Percentiles rank a stretch among this genome's conserved stretches.
These are phyloP conservation scores for Neonectria sp. DNA, from an alignment of 2,329 filamentous ascomycete species.

Conservation along the genomic window DNA sequence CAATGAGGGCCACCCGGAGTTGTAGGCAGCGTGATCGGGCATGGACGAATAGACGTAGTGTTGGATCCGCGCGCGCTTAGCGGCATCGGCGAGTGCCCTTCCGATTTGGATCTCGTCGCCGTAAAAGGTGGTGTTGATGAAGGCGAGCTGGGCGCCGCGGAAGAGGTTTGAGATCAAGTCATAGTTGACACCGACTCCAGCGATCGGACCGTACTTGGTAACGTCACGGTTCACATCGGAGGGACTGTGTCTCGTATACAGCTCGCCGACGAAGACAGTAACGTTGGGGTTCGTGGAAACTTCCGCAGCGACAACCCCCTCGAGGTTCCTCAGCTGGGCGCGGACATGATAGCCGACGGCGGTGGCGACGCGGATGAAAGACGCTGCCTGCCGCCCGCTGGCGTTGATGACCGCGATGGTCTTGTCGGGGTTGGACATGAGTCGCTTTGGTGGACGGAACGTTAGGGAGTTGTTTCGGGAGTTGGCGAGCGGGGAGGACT, in stretches of 20 bases:
- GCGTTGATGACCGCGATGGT: slow-evolving; percentile 96
- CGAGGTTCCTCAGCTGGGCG: slow-evolving; percentile 89
- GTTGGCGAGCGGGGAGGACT: slow-evolving; percentile 67
- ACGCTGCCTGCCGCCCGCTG: slow-evolving; percentile 95
- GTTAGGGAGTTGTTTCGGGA: slow-evolving; percentile 73
- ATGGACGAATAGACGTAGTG: slow-evolving; percentile 98
- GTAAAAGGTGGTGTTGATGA: slow-evolving; percentile 98
- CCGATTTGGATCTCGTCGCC: slow-evolving; percentile 95
- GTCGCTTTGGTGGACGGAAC: slow-evolving; percentile 72
- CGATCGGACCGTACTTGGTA: slow-evolving; percentile 76
- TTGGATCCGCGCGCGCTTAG: slow-evolving; percentile 85
- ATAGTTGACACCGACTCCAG: slow-evolving; percentile 78
- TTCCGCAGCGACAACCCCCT: slow-evolving; percentile 90
- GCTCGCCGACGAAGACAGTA: slow-evolving; percentile 74
- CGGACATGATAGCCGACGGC: slow-evolving; percentile 95
- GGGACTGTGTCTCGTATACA: slow-evolving; percentile 70
- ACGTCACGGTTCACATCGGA: slow-evolving; percentile 72
- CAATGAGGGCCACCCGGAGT: slow-evolving; percentile 82
- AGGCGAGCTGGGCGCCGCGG: slow-evolving; percentile 87
- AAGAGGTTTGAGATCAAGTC: slow-evolving; percentile 84
- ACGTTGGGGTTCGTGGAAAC: slow-evolving; percentile 86
- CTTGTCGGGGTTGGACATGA: slow-evolving; percentile 75
- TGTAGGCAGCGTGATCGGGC: slow-evolving; percentile 91
- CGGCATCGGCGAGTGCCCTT: slow-evolving; percentile 88
- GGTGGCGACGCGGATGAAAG: slow-evolving; percentile 92